Evolutionary conservation across 2,329 filamentous ascomycete species (phyloP), one percentile per base, ranked within the genome.

Genomic region (Pleomassaria siparia): DNA sequence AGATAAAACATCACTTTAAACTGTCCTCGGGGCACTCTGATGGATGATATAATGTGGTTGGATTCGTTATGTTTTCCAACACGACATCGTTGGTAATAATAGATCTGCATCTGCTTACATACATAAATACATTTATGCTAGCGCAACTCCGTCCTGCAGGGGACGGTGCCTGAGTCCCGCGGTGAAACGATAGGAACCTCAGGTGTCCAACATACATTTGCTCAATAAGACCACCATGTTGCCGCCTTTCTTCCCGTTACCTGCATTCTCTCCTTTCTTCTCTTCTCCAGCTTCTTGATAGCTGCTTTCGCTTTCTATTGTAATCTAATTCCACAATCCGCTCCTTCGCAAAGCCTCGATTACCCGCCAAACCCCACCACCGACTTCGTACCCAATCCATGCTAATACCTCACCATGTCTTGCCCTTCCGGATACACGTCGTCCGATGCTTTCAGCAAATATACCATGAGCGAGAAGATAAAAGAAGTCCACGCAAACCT

Each of bases 161-260:
- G 46, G 40, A 28, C 12, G n/a, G 15, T 45, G 42, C 43, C 49
- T 46, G 56, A 58, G 51, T n/a, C n/a, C n/a, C n/a, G n/a, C n/a
- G 55, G 62, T 66, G 64, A 67, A 67, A 67, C 64, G 49, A 48
- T 53, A 54, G 55, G 54, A 41, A 58, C 64, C 53, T 66, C 63
- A 65, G 60, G 49, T 56, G 47, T 52, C n/a, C n/a, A n/a, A n/a
- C n/a, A 44, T 47, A 53, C 52, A 43, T 51, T 50, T n/a, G 40
- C 35, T 48, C 37, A 56, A 60, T 66, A 65, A 64, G 50, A 60
- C 39, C 52, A 55, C 45, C 47, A 67, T 65, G 64, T 51, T 56
- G 53, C 54, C 55, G 42, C 49, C 43, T 45, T 46, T 22, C 26
- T 18, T 21, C 41, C 40, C 16, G 10, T 29, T 26, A 26, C 29